Percentiles rank a stretch among this genome's conserved stretches.
Conservation (phyloP, 1,139 yeast genomes). For the Kurtzmaniella natalensis region DNA sequence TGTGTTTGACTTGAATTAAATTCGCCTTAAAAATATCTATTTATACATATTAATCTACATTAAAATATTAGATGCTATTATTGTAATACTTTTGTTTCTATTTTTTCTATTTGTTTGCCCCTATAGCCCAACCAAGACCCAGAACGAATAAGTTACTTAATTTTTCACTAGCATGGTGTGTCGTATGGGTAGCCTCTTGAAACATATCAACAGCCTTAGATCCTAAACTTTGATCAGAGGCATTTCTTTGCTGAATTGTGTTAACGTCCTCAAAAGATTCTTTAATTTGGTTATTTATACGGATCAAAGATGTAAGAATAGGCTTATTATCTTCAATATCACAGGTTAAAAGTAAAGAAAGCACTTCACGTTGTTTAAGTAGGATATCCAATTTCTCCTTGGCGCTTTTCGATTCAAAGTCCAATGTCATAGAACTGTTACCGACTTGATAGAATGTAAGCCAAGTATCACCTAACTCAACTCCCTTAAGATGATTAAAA, state of each 20-base stretch:
- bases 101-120: conserved; percentile 33
- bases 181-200: conserved; percentile 31
- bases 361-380: conserved; percentile 44
- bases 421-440: conserved; percentile 26
- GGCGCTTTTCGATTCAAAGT: conserved; percentile 18
- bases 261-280: conserved; percentile 24
- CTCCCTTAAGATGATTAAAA: conserved; percentile 17
- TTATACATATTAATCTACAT: no score
- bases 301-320: conserved; percentile 6
- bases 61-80: no score
- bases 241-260: conserved; percentile 7
- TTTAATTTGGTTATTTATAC: conserved; percentile 37
- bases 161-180: conserved; percentile 44
- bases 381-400: conserved; percentile 18
- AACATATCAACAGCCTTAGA: conserved; percentile 25
- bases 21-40: no score
- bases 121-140: conserved; percentile 67
- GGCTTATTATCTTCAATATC: conserved; percentile 23
- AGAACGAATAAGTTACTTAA: conserved; percentile 49
- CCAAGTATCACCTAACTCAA: conserved; percentile 44
- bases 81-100: no score
- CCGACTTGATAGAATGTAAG: conserved; percentile 61
- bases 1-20: background rate
- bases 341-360: conserved; percentile 40
- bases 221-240: conserved; percentile 9